Percentiles rank a stretch among this genome's conserved stretches.
Evolutionary conservation across 495 filamentous ascomycete genomes (phyloP).

Genomic region (Penicillium coffeae): DNA sequence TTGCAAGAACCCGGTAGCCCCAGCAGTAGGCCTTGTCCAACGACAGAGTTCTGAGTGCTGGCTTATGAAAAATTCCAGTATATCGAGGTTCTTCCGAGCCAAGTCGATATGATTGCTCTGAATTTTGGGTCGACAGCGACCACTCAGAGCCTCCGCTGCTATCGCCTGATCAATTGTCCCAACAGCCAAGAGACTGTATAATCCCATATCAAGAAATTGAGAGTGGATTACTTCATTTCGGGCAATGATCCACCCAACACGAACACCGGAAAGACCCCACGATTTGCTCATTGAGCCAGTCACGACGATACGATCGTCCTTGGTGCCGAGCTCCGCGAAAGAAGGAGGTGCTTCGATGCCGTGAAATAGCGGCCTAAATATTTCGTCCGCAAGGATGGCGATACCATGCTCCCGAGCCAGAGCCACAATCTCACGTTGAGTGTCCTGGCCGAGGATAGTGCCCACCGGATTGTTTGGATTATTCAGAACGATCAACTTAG

Average conservation of each 20-base stretch:
- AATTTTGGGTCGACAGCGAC: constrained; percentile 56
- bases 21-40: constrained; percentile 73
- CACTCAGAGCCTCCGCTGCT: constrained; percentile 65
- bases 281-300: constrained; percentile 86
- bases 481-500: constrained; percentile 67
- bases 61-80: constrained; percentile 61
- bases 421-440: constrained; percentile 57
- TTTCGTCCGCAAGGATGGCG: constrained; percentile 73
- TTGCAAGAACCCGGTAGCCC: constrained; percentile 78
- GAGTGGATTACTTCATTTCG: constrained; percentile 59
- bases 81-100: constrained; percentile 61
- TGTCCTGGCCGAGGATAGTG: constrained; percentile 56
- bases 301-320: constrained; percentile 60
- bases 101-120: constrained; percentile 65
- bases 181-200: constrained; percentile 87
- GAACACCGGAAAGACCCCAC: constrained; percentile 77
- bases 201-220: constrained; percentile 57
- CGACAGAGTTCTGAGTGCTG: constrained; percentile 52
- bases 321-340: constrained; percentile 64
- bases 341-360: constrained; percentile 62
- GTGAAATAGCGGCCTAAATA: constrained; percentile 85
- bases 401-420: constrained; percentile 60
- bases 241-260: constrained; percentile 78
- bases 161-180: constrained; percentile 76
- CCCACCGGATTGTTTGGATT: constrained; percentile 91